Percentiles rank a stretch among this genome's conserved stretches.
phyloP scores from a whole-genome alignment of 192 early-diverging fungal species.

The Backusella circina region DNA sequence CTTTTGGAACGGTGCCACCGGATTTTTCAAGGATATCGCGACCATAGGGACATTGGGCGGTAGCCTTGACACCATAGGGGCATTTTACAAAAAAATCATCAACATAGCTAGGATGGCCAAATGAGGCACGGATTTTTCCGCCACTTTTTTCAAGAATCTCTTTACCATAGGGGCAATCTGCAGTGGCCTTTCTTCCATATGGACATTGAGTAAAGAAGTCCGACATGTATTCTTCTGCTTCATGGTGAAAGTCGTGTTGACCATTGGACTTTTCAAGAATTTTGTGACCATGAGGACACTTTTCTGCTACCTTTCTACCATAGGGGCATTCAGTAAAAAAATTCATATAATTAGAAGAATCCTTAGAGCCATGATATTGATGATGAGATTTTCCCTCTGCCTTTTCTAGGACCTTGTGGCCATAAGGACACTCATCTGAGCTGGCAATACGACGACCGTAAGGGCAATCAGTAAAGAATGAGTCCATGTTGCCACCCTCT shows the following conservation, averaged over 20 bases:
- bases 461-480: not conserved
- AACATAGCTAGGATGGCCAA: not conserved
- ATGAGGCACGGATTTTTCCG: not conserved
- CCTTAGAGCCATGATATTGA: not conserved
- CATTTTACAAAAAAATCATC: not conserved
- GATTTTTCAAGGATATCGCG: not conserved
- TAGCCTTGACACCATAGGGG: not conserved
- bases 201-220: slow-evolving; percentile 6
- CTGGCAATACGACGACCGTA: not conserved
- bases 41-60: not conserved
- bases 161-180: not conserved
- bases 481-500: not conserved
- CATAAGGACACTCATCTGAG: not conserved
- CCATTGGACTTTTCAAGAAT: not conserved
- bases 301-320: not conserved
- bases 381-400: not conserved
- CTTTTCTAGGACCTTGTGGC: not conserved
- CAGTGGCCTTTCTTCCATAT: not conserved
- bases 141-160: not conserved
- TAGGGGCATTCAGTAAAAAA: not conserved
- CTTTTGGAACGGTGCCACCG: not conserved
- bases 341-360: not conserved
- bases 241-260: not conserved
- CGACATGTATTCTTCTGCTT: not conserved
- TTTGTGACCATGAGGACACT: not conserved